Conservation (phyloP, 2,329 filamentous ascomycete species). For the Zalaria sp. region DNA sequence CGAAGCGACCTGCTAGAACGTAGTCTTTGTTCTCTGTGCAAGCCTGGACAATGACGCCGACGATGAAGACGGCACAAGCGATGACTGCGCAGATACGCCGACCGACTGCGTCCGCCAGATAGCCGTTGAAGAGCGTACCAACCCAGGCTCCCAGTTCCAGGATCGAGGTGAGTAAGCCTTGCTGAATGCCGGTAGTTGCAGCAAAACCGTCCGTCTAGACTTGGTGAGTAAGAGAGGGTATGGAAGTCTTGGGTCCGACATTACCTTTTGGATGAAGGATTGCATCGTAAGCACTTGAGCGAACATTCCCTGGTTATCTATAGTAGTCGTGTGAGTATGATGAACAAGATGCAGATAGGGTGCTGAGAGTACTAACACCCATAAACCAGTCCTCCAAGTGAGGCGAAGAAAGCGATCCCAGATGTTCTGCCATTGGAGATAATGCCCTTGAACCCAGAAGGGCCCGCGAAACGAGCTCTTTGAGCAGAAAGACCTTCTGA, state of each 20-base stretch:
- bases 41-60: conserved; percentile 54
- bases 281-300: conserved; percentile 12
- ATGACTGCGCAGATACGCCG: conserved; percentile 4
- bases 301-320: conserved; percentile 16
- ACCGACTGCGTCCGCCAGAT: conserved; percentile 17
- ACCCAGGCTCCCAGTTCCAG: conserved; percentile 9
- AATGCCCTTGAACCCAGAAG: conserved; percentile 11
- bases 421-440: conserved; percentile 11
- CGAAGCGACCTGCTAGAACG: conserved; percentile 54
- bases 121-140: conserved; percentile 52
- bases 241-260: neutral
- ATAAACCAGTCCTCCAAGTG: conserved; percentile 13
- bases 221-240: neutral
- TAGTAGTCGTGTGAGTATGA: neutral
- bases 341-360: neutral
- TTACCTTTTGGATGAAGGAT: conserved; percentile 8
- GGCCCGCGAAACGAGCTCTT: conserved; percentile 10
- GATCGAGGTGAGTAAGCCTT: conserved; percentile 10
- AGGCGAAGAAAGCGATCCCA: conserved; percentile 12
- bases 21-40: conserved; percentile 40
- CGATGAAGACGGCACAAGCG: conserved; percentile 6
- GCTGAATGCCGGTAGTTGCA: conserved; percentile 6
- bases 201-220: conserved; percentile 9
- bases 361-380: conserved; percentile 7
- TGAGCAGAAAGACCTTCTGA: conserved; percentile 8